Percentiles rank a stretch among this genome's conserved stretches.
Conservation (phyloP, 2,329 filamentous ascomycete genomes). For the Colletotrichum trifolii region DNA sequence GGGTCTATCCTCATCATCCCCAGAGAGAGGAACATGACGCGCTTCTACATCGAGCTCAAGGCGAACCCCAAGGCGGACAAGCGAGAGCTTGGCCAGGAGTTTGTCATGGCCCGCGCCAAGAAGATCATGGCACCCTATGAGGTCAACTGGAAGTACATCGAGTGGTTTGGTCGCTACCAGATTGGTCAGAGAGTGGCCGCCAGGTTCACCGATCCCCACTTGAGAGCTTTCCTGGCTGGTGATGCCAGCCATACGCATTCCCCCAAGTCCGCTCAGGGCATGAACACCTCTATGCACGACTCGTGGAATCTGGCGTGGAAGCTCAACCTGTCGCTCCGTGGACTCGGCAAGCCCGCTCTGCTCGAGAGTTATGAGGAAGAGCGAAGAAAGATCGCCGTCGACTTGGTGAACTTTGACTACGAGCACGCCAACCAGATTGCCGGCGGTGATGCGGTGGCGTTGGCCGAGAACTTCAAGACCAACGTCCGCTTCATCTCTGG, state of each 20-base stretch:
- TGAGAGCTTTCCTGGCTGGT: conserved; percentile 74
- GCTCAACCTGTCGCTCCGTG: conserved; percentile 64
- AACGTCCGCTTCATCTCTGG: conserved; percentile 81
- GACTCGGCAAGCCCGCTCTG: conserved; percentile 64
- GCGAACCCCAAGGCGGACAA: conserved; percentile 53
- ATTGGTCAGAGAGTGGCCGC: conserved; percentile 78
- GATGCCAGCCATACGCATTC: conserved; percentile 80
- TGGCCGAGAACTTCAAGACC: conserved; percentile 75
- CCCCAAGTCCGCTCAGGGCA: conserved; percentile 76
- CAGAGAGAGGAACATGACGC: conserved; percentile 77
- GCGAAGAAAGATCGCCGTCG: conserved; percentile 69
- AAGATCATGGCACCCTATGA: conserved; percentile 69
- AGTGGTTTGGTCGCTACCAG: conserved; percentile 80
- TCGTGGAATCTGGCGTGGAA: conserved; percentile 70
- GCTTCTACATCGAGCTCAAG: conserved; percentile 70
- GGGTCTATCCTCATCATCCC: conserved; percentile 81
- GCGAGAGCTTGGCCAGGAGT: conserved; percentile 66
- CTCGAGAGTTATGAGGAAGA: conserved; percentile 72
- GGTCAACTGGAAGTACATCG: conserved; percentile 67
- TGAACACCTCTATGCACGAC: conserved; percentile 72
- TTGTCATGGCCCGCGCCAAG: conserved; percentile 75
- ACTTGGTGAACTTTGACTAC: conserved; percentile 69
- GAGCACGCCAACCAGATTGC: conserved; percentile 69
- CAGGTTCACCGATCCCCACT: conserved; percentile 71
- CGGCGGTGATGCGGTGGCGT: conserved; percentile 69